These are phyloP conservation scores for Lactarius sp. DNA, from an alignment of 768 basidiomycete species.

Conservation along the genomic window DNA sequence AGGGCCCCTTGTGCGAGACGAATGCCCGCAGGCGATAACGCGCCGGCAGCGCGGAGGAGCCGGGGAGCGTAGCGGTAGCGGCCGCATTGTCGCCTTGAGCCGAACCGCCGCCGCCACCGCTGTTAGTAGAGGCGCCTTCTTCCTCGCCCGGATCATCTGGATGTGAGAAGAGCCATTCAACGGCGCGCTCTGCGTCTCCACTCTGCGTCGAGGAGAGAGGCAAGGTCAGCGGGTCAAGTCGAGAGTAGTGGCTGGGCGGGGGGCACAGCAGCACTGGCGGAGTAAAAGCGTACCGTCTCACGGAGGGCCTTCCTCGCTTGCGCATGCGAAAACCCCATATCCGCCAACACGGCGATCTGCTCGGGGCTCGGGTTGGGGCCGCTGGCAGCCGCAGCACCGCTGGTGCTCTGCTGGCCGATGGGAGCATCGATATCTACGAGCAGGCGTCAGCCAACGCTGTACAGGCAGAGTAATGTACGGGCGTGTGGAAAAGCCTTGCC, in stretches of 20 bases:
- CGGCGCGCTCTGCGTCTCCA: conserved; percentile 75
- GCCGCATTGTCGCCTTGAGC: no score
- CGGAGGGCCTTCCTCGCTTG: conserved; percentile 85
- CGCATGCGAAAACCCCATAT: conserved; percentile 87
- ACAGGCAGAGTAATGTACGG: not conserved
- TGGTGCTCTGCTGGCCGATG: conserved; percentile 36
- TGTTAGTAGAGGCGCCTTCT: not conserved
- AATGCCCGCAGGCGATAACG: conserved; percentile 84
- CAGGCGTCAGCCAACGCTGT: not conserved
- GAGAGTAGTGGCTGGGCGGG: not conserved
- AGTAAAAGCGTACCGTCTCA: conserved; percentile 61
- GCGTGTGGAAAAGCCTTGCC: conserved; percentile 40
- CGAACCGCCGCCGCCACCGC: not conserved
- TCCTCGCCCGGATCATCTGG: conserved; percentile 80
- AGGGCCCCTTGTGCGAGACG: conserved; percentile 95
- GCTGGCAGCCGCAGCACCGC: conserved; percentile 26
- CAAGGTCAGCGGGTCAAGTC: no score
- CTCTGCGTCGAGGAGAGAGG: conserved; percentile 38
- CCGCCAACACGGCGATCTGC: conserved; percentile 65
- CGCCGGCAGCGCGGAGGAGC: conserved; percentile 61
- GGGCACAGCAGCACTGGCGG: not conserved
- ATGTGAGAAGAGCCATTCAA: conserved; percentile 96
- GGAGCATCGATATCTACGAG: conserved; percentile 80
- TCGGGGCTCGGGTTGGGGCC: conserved; percentile 59
- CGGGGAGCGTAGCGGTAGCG: conserved; percentile 9